These are phyloP conservation scores for Amoebophrya sp. DNA, from an alignment of 169 alveolate genomes.

Conservation along the genomic window DNA sequence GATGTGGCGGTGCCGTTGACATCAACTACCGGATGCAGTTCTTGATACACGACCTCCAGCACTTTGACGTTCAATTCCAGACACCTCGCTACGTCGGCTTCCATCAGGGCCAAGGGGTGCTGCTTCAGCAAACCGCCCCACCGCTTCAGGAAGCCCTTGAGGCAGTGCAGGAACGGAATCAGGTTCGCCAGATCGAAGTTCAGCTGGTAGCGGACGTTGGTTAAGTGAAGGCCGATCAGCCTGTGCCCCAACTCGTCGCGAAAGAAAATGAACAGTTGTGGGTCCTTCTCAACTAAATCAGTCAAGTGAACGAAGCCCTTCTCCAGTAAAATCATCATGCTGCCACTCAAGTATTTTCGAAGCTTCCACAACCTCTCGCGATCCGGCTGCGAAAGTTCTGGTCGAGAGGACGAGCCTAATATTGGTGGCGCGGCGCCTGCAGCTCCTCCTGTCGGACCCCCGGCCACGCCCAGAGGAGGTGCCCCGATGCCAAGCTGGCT, in stretches of 20 bases:
- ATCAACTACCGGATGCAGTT: neutral
- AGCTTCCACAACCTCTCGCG: neutral
- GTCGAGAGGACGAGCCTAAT: no score
- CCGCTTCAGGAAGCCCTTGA: slow-evolving; percentile 17
- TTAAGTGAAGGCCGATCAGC: neutral
- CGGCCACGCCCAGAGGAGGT: no score
- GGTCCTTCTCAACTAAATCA: neutral
- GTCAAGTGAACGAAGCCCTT: neutral
- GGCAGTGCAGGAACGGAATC: neutral
- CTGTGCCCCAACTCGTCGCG: neutral
- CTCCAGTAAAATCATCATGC: neutral
- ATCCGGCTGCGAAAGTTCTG: no score
- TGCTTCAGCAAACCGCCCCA: neutral
- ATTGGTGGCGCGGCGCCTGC: no score
- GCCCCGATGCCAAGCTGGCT: no score
- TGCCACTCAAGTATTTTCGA: neutral
- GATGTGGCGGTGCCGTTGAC: no score
- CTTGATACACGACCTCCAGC: neutral
- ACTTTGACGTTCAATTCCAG: neutral
- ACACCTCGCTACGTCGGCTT: neutral
- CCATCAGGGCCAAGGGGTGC: neutral
- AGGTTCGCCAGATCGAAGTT: neutral
- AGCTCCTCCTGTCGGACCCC: no score
- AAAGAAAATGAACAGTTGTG: neutral
- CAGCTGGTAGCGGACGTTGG: neutral